Percentiles rank a stretch among this genome's conserved stretches.
These are phyloP conservation scores for Saraca asoca DNA, from an alignment of 331 rosid genomes.

Conservation along the genomic window DNA sequence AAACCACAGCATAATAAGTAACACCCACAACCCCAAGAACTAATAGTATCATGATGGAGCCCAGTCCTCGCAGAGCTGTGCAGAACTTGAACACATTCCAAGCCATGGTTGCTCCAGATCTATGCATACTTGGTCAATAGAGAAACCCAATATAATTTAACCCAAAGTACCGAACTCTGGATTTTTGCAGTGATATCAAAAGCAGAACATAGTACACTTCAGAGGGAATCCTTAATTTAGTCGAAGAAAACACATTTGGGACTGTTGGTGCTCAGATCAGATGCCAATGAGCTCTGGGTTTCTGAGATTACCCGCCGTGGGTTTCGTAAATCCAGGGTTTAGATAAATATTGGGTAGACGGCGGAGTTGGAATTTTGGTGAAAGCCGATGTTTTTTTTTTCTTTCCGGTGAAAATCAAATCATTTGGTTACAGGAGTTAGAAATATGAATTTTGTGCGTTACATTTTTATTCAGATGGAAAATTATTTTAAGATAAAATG, in stretches of 20 bases:
- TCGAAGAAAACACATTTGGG: neutral
- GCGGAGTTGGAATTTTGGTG: neutral
- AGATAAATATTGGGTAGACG: conserved; percentile 19
- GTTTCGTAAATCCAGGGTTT: conserved; percentile 43
- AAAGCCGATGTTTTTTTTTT: too few species aligned
- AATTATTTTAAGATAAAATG: too few species aligned
- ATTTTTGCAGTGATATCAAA: conserved; percentile 1
- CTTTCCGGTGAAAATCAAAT: too few species aligned
- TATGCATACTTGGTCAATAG: conserved; percentile 68
- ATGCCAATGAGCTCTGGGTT: neutral
- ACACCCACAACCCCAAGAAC: conserved; percentile 98
- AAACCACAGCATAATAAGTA: conserved; percentile 91
- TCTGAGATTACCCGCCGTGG: neutral
- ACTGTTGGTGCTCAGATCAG: neutral
- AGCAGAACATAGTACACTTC: neutral
- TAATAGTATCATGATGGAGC: conserved; percentile 93
- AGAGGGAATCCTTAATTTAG: conserved; percentile 20
- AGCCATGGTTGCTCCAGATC: conserved; percentile 98
- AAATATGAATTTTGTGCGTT: too few species aligned
- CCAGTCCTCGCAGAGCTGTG: conserved; percentile 91
- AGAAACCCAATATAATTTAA: conserved; percentile 31
- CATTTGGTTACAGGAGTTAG: too few species aligned
- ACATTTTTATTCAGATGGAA: too few species aligned
- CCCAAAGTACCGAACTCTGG: conserved; percentile 25
- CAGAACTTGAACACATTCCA: conserved; percentile 99